Base-by-base conservation (phyloP, 192 early-diverging fungal species). In the Coemansia sp. region DNA sequence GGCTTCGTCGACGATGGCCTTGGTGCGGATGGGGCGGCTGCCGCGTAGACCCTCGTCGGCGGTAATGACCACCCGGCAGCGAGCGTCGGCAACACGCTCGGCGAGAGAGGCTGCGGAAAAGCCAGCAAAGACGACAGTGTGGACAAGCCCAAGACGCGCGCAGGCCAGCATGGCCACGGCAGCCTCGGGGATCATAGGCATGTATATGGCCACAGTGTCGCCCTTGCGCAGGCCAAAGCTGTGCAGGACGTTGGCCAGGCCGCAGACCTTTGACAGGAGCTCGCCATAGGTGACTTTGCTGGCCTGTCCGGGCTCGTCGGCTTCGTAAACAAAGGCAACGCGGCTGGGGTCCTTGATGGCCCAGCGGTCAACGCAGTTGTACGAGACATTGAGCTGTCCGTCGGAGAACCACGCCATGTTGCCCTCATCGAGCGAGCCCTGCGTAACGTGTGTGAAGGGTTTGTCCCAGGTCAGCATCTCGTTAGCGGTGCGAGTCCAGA, bases 171-270 rank as follows among this genome's bases (percentile, higher is more conserved):
- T 94, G 16, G 96, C 89, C 46, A 93, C 86, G 1, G 89, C 89
- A 26, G 96, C 96, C 84, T 96, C 95, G 62, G 96, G 96, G 38
- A 95, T 88, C 94, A 96, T 96, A 53, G 96, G 96, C 93, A 98
- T 94, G 81, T 98, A 98, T 76, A 98, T 96, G 46, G 92, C 92
- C 35, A 98, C 95, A 9, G 88, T 92, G 77, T 98, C 94, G 55
- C 96, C 96, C 86, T 97, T 97, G 55, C 87, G 84, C 55, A 97
- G 85, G 21, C 95, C 93, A 47, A 89, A 88, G 68, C 90, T 88
- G 71, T 86, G 89, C 33, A 98, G 82, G 2, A 92, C 91, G 70
- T 95, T 95, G 65, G 96, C 94, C 49, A 98, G 72, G 42, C 89
- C 86, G 78, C 86, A 92, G 47, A 98, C 95, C 69, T 97, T 84